Evolutionary conservation across 768 basidiomycete species (phyloP), one percentile per base, ranked within the genome.

Genomic region (Trametes elegans): DNA sequence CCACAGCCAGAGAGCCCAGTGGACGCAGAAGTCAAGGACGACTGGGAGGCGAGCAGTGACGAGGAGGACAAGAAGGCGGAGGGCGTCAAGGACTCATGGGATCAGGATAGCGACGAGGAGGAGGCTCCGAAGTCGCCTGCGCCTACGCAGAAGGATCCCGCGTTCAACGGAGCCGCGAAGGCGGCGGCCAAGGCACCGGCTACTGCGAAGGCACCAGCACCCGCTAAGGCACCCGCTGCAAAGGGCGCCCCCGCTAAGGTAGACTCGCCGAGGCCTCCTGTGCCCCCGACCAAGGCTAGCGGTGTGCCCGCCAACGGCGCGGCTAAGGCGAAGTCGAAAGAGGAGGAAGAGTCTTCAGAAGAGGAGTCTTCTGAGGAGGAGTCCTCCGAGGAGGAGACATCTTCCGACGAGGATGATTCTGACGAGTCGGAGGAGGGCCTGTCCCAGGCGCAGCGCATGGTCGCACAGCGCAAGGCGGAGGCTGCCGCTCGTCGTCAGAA

Each of bases 401-500:
- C 78, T 19, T 76, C 73, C n/a, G 77, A 77, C 27, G 69, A 71
- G 16, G 62, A 71, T 49, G 66, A 66, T 5, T 76, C 76, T 49
- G 79, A 79, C 7, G 66, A 68, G 5, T 76, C 76, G 0, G 81
- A 82, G 16, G 85, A 85, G 10, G 86, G 86, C 50, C 73, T 90
- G 67, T 87, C 88, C 2, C 76, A 71, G 24, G 72, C 83, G 4
- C 87, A 94, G 70, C 82, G 79, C 57, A 70, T 85, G 64, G 81
- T 81, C 9, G 82, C 82, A 18, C 81, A 88, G 69, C 78, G 76
- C 60, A 96, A 94, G 72, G 87, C 85, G 0, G 88, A 90, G 60
- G 93, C 93, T n/a, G 87, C 87, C 31, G 88, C 81, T 18, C 83
- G 93, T 39, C 80, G 82, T 46, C 80, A 83, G 40, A 87, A 93